Conservation (phyloP, 768 basidiomycete genomes). For the Podaxis rugospora region DNA sequence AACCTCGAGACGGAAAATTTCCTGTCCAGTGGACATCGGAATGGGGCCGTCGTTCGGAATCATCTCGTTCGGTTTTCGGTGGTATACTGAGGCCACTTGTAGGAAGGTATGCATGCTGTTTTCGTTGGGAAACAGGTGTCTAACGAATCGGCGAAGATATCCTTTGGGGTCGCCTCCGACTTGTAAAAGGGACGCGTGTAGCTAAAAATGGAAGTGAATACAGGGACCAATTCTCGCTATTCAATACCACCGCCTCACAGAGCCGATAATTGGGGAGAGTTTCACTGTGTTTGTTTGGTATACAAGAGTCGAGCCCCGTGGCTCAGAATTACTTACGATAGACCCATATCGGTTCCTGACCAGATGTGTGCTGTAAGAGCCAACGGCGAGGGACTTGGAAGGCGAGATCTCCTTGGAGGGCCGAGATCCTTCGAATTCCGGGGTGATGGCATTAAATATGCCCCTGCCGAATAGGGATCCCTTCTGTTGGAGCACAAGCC, state of each 20-base stretch:
- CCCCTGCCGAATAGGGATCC: slow-evolving; percentile 55
- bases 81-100: slow-evolving; percentile 26
- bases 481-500: slow-evolving; percentile 13
- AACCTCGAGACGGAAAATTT: slow-evolving; percentile 34
- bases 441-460: slow-evolving; percentile 34
- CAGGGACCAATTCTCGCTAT: not conserved
- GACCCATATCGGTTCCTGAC: slow-evolving; percentile 34
- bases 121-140: slow-evolving; percentile 21
- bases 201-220: slow-evolving; percentile 19
- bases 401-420: slow-evolving; percentile 43
- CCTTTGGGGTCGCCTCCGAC: slow-evolving; percentile 33
- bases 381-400: slow-evolving; percentile 48
- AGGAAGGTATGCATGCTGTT: slow-evolving; percentile 1
- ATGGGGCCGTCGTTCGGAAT: slow-evolving; percentile 32
- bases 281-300: slow-evolving; percentile 32
- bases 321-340: slow-evolving; percentile 27
- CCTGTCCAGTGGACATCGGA: slow-evolving; percentile 28
- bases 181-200: slow-evolving; percentile 6
- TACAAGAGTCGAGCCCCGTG: not conserved
- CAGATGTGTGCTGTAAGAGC: slow-evolving; percentile 32
- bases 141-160: slow-evolving; percentile 40
- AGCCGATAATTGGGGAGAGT: slow-evolving; percentile 34
- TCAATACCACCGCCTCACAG: slow-evolving; percentile 26
- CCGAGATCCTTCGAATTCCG: slow-evolving; percentile 43
- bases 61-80: slow-evolving; percentile 25